A percentile compares a stretch with the other conserved stretches of the same genome.
Conservation (phyloP, 345 rosid species). For the Hypericum androsaemum region DNA sequence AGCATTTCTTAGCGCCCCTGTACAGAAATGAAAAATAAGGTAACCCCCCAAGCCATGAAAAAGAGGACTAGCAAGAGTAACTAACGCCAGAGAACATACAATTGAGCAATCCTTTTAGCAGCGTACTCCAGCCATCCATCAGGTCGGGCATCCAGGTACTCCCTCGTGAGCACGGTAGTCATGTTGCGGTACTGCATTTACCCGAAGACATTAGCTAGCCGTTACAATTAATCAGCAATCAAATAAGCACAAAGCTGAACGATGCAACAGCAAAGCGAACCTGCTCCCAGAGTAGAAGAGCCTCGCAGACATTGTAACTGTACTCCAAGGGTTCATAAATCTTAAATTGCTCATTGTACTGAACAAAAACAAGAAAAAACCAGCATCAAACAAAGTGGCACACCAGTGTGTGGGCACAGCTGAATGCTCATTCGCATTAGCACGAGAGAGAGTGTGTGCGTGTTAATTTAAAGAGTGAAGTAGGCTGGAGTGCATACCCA, state of each 20-base stretch:
- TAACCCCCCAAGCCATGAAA: neutral
- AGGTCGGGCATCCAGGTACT: conserved; percentile 81
- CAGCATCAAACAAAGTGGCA: conserved; percentile 4
- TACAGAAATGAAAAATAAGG: conserved; percentile 12
- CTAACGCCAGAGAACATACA: conserved; percentile 36
- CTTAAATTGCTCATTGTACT: conserved; percentile 88
- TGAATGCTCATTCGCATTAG: no score
- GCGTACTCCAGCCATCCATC: conserved; percentile 97
- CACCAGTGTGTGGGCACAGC: no score
- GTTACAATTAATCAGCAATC: conserved; percentile 3
- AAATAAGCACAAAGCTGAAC: neutral
- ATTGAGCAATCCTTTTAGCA: conserved; percentile 79
- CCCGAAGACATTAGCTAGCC: conserved; percentile 17
- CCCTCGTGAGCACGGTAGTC: conserved; percentile 93
- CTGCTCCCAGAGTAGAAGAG: conserved; percentile 94
- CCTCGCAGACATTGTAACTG: conserved; percentile 75
- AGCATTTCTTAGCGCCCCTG: conserved; percentile 85
- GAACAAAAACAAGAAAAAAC: conserved; percentile 16
- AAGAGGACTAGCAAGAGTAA: conserved; percentile 1
- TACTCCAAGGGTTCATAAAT: conserved; percentile 82
- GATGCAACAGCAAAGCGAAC: conserved; percentile 25
- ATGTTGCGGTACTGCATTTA: conserved; percentile 85
- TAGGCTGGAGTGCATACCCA: conserved; percentile 46
- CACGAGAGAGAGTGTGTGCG: neutral
- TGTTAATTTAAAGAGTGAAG: neutral